A percentile compares a stretch with the other conserved stretches of the same genome.
phyloP scores from a whole-genome alignment of 106 monocot genomes.

The Alisma plantagoaquatica region DNA sequence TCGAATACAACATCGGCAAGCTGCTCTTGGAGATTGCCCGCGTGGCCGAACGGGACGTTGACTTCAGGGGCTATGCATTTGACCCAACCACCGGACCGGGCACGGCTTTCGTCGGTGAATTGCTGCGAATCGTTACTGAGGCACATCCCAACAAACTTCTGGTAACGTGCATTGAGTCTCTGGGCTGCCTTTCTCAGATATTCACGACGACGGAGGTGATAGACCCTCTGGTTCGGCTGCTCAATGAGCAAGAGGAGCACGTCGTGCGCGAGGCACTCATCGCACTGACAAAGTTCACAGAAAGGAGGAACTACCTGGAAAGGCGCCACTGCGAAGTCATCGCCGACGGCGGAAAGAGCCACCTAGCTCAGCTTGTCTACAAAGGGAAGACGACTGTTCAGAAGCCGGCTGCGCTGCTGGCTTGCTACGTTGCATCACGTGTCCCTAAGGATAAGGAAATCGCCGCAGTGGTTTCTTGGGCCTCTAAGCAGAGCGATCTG shows the following conservation, averaged over 20 bases:
- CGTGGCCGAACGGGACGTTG: constrained; percentile 47
- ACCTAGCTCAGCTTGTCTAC: background rate
- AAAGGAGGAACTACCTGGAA: background rate
- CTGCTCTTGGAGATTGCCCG: constrained; percentile 5
- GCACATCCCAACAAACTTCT: background rate
- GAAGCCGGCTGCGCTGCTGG: too few relatives aligned
- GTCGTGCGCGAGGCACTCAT: background rate
- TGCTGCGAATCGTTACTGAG: background rate
- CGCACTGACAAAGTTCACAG: constrained; percentile 1
- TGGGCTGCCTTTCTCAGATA: background rate
- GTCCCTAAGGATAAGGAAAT: too few relatives aligned
- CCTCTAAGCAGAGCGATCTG: too few relatives aligned
- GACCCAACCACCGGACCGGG: constrained; percentile 44
- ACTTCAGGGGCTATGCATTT: constrained; percentile 35
- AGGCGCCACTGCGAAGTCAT: background rate
- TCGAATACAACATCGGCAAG: constrained; percentile 10
- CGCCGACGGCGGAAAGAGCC: background rate
- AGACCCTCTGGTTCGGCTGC: background rate
- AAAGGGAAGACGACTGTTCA: background rate
- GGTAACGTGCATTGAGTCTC: background rate
- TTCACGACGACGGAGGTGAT: background rate
- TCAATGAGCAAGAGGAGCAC: background rate
- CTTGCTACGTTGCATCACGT: too few relatives aligned
- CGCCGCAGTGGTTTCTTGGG: too few relatives aligned
- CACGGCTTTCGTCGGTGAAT: background rate